phyloP scores from a whole-genome alignment of 2,329 filamentous ascomycete species.

The Penicillium thymicola region DNA sequence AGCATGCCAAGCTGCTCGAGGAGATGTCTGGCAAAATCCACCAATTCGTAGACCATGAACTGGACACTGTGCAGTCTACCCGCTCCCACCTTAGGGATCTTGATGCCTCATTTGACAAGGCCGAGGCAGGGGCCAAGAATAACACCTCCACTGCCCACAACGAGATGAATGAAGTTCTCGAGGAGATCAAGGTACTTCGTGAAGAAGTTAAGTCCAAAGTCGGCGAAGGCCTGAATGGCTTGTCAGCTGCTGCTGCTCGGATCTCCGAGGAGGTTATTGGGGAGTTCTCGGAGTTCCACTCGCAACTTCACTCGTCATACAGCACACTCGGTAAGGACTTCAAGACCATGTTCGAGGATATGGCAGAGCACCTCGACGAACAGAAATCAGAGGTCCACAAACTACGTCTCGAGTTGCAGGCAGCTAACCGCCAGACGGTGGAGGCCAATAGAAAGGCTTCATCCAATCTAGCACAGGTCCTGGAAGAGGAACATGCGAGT shows the following conservation, averaged over 20 bases:
- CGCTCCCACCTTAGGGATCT: conserved; percentile 69
- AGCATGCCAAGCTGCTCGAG: conserved; percentile 69
- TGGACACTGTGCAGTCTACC: conserved; percentile 67
- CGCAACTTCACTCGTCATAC: conserved; percentile 78
- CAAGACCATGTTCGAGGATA: conserved; percentile 77
- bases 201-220: conserved; percentile 85
- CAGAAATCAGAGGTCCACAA: conserved; percentile 74
- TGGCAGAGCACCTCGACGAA: conserved; percentile 68
- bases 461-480: conserved; percentile 61
- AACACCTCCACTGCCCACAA: conserved; percentile 59
- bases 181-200: conserved; percentile 85
- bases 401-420: conserved; percentile 68
- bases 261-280: conserved; percentile 86
- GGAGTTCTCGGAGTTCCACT: conserved; percentile 81
- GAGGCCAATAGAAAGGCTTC: conserved; percentile 67
- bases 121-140: conserved; percentile 62
- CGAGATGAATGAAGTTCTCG: conserved; percentile 85
- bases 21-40: conserved; percentile 70
- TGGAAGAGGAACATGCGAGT: conserved; percentile 73
- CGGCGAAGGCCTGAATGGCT: conserved; percentile 75
- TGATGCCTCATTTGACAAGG: conserved; percentile 63
- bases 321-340: conserved; percentile 79
- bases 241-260: conserved; percentile 78
- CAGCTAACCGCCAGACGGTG: conserved; percentile 65
- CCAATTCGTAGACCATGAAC: conserved; percentile 70